A percentile compares a stretch with the other conserved stretches of the same genome.
phyloP scores from a whole-genome alignment of 371 early-diverging fungal species.

The Actinomucor elegans region DNA sequence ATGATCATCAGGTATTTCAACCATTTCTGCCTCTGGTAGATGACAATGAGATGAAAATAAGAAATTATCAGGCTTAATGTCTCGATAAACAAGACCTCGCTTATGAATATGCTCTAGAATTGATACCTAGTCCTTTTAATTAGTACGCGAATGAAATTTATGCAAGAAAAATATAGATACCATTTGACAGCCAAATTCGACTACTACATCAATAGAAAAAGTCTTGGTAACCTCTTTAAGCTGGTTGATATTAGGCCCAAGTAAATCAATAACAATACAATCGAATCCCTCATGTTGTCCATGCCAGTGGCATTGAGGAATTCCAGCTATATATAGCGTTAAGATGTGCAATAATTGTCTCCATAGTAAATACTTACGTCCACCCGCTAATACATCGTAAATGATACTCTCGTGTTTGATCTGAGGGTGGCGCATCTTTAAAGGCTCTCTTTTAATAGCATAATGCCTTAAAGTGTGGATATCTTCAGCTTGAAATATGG shows the following conservation, averaged over 20 bases:
- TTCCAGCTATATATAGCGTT: slow-evolving; percentile 54
- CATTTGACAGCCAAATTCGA: slow-evolving; percentile 53
- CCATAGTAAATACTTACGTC: slow-evolving; percentile 37
- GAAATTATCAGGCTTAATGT: slow-evolving; percentile 98
- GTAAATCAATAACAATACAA: slow-evolving; percentile 92
- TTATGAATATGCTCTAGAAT: slow-evolving; percentile 98
- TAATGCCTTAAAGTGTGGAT: slow-evolving; percentile 31
- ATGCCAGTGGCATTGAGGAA: slow-evolving; percentile 87
- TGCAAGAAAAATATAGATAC: slow-evolving; percentile 34
- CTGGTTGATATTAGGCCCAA: slow-evolving; percentile 94
- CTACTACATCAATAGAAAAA: slow-evolving; percentile 45
- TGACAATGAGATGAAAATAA: slow-evolving; percentile 50
- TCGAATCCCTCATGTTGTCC: slow-evolving; percentile 90
- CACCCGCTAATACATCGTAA: slow-evolving; percentile 51
- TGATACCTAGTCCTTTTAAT: slow-evolving; percentile 66
- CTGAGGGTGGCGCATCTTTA: slow-evolving; percentile 47
- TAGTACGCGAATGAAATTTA: too few species aligned
- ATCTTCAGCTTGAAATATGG: slow-evolving; percentile 7
- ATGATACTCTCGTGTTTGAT: slow-evolving; percentile 54
- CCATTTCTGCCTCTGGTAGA: slow-evolving; percentile 32
- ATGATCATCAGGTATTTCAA: slow-evolving; percentile 17
- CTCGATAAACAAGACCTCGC: slow-evolving; percentile 77
- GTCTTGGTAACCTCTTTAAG: slow-evolving; percentile 52
- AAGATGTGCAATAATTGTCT: neutral
- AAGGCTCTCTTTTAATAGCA: slow-evolving; percentile 58